Evolutionary conservation across 1,284 basidiomycete species (phyloP), one percentile per base, ranked within the genome.

Genomic region (Malassezia pachydermatis): DNA sequence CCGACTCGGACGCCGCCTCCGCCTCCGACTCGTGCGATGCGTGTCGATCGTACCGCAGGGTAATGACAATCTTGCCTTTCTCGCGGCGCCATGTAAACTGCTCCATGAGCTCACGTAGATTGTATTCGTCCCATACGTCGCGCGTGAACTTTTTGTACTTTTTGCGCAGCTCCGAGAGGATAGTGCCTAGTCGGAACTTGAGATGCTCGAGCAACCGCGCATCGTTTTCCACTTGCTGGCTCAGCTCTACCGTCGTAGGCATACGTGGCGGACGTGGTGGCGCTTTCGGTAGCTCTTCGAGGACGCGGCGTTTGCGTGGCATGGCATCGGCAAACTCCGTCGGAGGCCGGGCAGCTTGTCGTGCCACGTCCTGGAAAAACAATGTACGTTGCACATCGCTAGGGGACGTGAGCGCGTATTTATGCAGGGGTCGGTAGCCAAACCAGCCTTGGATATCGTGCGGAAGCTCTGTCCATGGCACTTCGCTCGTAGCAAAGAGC

Each of bases 61-160:
- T 61, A 28, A 63, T 50, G 11, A 57, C 54, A 25, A 60, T 46
- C 47, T 62, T 61, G 39, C 58, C 60, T 39, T 66, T 60, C 13
- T 66, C 65, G 29, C 64, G 58, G 34, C 48, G 45, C 53, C 54
- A 65, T 2, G 62, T 60, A 51, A 70, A 73, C 20, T 60, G 55
- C 35, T 67, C 61, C 48, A 70, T 72, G 28, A 73, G 65, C 29
- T 61, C 57, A n/a, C 59, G 54, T 52, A 73, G 60, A 41, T 74
- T 72, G 55, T 70, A 68, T 58, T 73, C 70, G 42, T 62, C 60
- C 66, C 78, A 80, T 35, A 87, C 84, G 34, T 80, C 76, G 70
- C 88, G 85, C 0, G 82, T 86, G 66, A 94, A 92, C 58, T 86
- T 79, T 76, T 88, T 88, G 74, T 86, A 92, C 74, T 92, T 90